A percentile compares a stretch with the other conserved stretches of the same genome.
phyloP scores from a whole-genome alignment of 108 stramenopile genomes.

The Nannochloropsis oceanica region DNA sequence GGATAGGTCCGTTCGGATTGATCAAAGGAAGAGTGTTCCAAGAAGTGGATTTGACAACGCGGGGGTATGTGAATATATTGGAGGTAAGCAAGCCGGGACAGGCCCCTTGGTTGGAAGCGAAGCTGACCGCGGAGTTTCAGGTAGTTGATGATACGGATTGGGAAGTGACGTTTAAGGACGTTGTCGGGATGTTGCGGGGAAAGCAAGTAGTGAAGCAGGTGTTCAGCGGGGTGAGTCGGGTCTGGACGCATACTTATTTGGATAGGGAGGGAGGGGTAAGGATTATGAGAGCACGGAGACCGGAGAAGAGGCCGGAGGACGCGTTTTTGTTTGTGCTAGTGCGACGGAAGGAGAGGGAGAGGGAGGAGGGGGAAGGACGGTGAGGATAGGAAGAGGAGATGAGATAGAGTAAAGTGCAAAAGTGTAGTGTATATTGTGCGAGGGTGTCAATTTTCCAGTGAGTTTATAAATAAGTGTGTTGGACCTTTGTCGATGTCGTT shows the following conservation, averaged over 20 bases:
- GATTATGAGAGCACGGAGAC: neutral
- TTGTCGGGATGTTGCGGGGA: neutral
- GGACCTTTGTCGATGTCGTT: too few species aligned
- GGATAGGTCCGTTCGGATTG: neutral
- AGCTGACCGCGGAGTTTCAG: neutral
- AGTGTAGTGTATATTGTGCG: too few species aligned
- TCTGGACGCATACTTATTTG: neutral
- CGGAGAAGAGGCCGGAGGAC: neutral
- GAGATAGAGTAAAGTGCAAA: too few species aligned
- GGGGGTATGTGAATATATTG: neutral
- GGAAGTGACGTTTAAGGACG: neutral
- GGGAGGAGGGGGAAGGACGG: too few species aligned
- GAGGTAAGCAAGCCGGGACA: neutral
- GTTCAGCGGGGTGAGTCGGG: neutral
- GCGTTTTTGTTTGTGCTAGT: neutral
- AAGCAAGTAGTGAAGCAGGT: neutral
- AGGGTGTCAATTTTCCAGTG: too few species aligned
- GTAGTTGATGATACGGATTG: neutral
- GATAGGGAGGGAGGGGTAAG: neutral
- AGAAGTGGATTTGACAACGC: neutral
- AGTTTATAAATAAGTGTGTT: too few species aligned
- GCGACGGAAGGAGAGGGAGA: neutral
- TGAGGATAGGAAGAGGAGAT: too few species aligned
- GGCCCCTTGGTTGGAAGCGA: neutral
- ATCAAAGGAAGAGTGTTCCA: neutral